Evolutionary conservation across 345 rosid genomes (phyloP), one percentile per base, ranked within the genome.

Genomic region (Eucalyptus pauciflora): DNA sequence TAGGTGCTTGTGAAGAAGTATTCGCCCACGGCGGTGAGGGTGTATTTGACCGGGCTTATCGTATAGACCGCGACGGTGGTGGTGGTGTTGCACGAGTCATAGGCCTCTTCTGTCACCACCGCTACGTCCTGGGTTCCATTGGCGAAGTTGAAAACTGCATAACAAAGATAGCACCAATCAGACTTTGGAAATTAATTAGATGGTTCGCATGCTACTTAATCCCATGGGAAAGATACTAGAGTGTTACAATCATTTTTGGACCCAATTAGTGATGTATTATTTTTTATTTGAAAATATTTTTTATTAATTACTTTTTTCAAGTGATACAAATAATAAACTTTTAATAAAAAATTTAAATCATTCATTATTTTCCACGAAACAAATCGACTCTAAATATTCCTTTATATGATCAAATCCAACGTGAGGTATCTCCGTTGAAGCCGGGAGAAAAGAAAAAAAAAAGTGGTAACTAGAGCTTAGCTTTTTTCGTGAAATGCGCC

Each of bases 51-150:
- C 1, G 95, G 97, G 48, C 93, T 88, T 11, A 37, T 90, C 45
- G 64, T 67, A 29, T 56, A 50, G 54, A 43, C 64, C n/a, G 91
- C 48, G 58, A 89, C 43, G 20, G 94, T 90, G 50, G 89, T 88
- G 76, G 85, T 90, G 51, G 91, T 92, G 88, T 87, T 89, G 91
- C 97, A 94, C 14, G 89, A 83, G 5, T 91, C 92, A 67, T 88
- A 94, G 50, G 92, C 93, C 49, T 56, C 91, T 91, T 91, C 27
- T 7, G 92, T 91, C 90, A 95, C 95, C 60, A 89, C 88, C 7
- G 94, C 95, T 64, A 95, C 95, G 50, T 94, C 93, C 87, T 95
- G 97, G 20, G 92, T 89, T 76, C 89, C 94, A 80, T 89, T 87
- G n/a, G 64, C 51, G 88, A 94, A 95, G 45, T 93, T 94, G 90